A percentile compares a stretch with the other conserved stretches of the same genome.
phyloP scores from a whole-genome alignment of 2,329 filamentous ascomycete genomes.

The Phialocephala sp. region DNA sequence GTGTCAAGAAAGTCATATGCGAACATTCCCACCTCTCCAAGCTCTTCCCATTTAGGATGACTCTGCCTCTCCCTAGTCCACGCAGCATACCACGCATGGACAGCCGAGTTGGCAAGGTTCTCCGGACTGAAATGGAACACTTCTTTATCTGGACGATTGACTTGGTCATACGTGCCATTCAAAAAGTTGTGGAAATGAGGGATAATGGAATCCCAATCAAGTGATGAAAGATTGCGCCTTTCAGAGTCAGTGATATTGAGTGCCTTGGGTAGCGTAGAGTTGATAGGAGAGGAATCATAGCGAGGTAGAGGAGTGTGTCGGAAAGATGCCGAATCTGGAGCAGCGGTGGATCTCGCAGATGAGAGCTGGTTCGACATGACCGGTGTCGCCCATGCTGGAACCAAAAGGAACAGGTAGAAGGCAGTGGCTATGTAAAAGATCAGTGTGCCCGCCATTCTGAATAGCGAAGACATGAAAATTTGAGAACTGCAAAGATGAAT shows the following conservation, averaged over 20 bases:
- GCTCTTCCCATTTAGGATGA: conserved; percentile 7
- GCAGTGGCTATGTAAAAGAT: too few species aligned
- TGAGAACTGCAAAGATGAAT: too few species aligned
- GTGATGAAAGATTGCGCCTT: neutral
- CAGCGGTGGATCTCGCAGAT: too few species aligned
- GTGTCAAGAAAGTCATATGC: conserved; percentile 13
- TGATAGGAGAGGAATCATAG: neutral
- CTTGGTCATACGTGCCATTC: neutral
- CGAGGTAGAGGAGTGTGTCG: neutral
- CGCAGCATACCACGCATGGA: conserved; percentile 22
- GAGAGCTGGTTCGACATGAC: too few species aligned
- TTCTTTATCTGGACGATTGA: conserved; percentile 13
- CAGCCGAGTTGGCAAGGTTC: conserved; percentile 19
- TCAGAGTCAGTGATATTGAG: neutral
- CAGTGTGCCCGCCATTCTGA: too few species aligned
- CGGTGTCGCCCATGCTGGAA: too few species aligned
- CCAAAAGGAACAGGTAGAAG: too few species aligned
- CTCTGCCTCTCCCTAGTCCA: conserved; percentile 17
- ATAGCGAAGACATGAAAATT: too few species aligned
- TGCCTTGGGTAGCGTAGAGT: too few species aligned
- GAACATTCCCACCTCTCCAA: conserved; percentile 24
- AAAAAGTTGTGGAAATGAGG: neutral
- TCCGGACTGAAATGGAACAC: conserved; percentile 19
- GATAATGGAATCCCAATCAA: neutral
- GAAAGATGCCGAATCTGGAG: neutral